Evolutionary conservation across 2,329 filamentous ascomycete genomes (phyloP), one percentile per base, ranked within the genome.

Genomic region (Colletotrichum trifolii): DNA sequence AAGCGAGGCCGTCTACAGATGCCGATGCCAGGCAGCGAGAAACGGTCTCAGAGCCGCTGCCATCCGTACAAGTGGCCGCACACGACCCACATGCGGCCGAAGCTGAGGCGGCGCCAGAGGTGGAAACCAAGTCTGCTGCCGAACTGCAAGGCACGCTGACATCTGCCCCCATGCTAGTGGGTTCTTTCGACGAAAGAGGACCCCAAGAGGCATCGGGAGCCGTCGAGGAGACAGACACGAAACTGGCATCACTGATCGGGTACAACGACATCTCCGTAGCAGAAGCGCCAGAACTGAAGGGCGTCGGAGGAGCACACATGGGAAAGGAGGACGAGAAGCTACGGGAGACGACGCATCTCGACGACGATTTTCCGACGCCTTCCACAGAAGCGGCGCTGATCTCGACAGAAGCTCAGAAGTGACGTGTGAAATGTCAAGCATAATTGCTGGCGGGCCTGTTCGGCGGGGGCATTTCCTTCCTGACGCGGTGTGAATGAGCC

Each of bases 301-400:
- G 72, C n/a, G 68, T 73, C 10, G 72, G 72, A 10, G 71, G 70
- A 35, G 71, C 69, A 8, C 62, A 71, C 47, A 38, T 68, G 40
- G 67, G 57, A 6, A 49, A 67, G n/a, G 69, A 72, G 13, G 66
- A 67, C 8, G 65, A 67, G 13, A 48, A 57, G 33, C 53, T 71
- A 56, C 67, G 64, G 17, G 68, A 68, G 50, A 68, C 60, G 55
- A 43, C 35, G 34, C 56, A 36, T 17, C 39, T 57, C 17, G 64
- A 67, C 13, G 64, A 68, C 33, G 64, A 64, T 42, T 60, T 67
- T 40, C 25, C 35, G 12, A 15, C 49, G 8, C 40, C 25, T 9
- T 50, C 52, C 9, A 17, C 56, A 40, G 46, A 58, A 34, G 40
- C n/a, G 33, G 42, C 46, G 25, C 25, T 25, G 33, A 54, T 47